Percentiles rank a stretch among this genome's conserved stretches.
Evolutionary conservation across 139 green algal species (phyloP).

Genomic region (Chlorella sp.): DNA sequence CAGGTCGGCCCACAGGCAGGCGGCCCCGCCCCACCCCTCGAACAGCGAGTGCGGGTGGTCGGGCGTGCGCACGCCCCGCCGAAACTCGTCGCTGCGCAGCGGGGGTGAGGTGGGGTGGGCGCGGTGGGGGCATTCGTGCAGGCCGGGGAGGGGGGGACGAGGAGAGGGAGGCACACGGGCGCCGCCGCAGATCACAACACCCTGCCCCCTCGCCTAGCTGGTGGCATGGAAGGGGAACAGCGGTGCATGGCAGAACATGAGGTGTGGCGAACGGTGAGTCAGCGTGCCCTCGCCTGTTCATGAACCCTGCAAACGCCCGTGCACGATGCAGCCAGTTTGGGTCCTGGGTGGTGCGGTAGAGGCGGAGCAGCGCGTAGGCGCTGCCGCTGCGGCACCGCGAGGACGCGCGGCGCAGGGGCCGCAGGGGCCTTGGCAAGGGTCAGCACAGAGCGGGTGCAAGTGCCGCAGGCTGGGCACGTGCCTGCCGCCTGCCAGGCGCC

Average conservation of each 20-base stretch:
- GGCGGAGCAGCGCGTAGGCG: conserved; percentile 59
- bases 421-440: no score
- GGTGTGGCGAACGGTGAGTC: no score
- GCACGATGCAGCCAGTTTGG: conserved; percentile 43
- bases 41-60: conserved; percentile 61
- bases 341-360: conserved; percentile 49
- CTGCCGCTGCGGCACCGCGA: no score
- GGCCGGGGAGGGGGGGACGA: not conserved
- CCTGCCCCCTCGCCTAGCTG: no score
- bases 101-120: not conserved
- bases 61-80: conserved; percentile 31
- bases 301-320: conserved; percentile 52
- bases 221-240: no score
- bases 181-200: no score
- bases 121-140: not conserved
- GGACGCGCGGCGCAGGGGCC: no score
- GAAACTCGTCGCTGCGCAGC: conserved; percentile 36
- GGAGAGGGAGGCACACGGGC: not conserved
- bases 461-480: no score
- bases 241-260: no score
- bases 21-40: conserved; percentile 53
- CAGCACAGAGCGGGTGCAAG: no score
- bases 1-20: conserved; percentile 61
- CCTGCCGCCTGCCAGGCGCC: no score
- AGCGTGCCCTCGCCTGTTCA: conserved; percentile 9